A percentile compares a stretch with the other conserved stretches of the same genome.
These are phyloP conservation scores for Wickerhamomyces queroliae DNA, from an alignment of 805 yeast genomes.

Conservation along the genomic window DNA sequence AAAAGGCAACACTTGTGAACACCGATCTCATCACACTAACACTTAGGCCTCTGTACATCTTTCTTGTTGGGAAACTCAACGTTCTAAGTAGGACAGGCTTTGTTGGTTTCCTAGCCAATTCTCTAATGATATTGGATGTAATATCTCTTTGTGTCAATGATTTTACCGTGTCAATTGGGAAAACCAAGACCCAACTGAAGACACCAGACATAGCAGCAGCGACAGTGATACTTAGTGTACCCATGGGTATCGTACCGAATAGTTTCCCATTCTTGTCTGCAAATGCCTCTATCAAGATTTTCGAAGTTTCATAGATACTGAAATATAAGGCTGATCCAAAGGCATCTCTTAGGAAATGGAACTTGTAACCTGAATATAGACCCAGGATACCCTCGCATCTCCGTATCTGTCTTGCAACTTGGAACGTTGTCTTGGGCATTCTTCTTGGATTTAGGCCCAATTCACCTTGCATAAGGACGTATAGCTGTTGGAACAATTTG, in stretches of 20 bases:
- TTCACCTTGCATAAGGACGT: slow-evolving; percentile 29
- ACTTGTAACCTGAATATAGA: slow-evolving; percentile 66
- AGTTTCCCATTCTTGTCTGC: slow-evolving; percentile 23
- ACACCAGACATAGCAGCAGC: slow-evolving; percentile 83
- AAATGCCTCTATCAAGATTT: slow-evolving; percentile 36
- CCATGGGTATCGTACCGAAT: slow-evolving; percentile 25
- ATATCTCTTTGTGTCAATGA: slow-evolving; percentile 70
- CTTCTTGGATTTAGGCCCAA: slow-evolving; percentile 25
- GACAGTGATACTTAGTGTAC: slow-evolving; percentile 44
- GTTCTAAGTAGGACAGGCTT: slow-evolving; percentile 28
- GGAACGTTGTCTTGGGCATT: slow-evolving; percentile 31
- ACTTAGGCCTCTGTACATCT: slow-evolving; percentile 72
- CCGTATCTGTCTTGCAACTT: slow-evolving; percentile 48
- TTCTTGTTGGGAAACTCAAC: slow-evolving; percentile 34
- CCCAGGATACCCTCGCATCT: slow-evolving; percentile 56
- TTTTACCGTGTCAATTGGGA: slow-evolving; percentile 79
- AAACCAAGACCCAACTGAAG: slow-evolving; percentile 66
- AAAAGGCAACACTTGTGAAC: slow-evolving; percentile 68
- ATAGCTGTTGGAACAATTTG: slow-evolving; percentile 74
- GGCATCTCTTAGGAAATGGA: slow-evolving; percentile 64
- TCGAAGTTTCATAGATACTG: slow-evolving; percentile 69
- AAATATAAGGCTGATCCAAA: slow-evolving; percentile 70
- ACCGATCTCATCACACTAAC: slow-evolving; percentile 70
- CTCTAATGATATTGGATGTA: slow-evolving; percentile 58
- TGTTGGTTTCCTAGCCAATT: slow-evolving; percentile 37